Base-by-base conservation (phyloP, 352 stramenopile genomes). In the Thraustochytrium sp. region DNA sequence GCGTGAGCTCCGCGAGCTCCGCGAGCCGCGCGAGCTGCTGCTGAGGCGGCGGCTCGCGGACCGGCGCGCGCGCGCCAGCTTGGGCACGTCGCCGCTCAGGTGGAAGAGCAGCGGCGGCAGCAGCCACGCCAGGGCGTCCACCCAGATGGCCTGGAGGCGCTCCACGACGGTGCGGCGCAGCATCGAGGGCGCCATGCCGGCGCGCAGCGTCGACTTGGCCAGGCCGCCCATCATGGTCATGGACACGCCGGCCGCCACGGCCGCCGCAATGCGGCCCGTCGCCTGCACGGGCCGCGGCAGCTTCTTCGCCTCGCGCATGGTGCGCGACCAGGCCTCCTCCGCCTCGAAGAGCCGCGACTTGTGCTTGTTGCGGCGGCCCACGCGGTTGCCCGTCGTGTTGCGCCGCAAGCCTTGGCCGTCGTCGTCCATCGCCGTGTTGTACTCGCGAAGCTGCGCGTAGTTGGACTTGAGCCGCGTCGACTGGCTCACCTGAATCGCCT, bases 191-290 rank as follows among this genome's bases (percentile, higher is more conserved):
- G 68, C 68, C 3, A 51, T n/a, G 29, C 63, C 44, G 16, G 68
- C 68, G 26, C 76, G 76, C 0, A 80, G 49, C 26, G 42, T 8
- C 8, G 48, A 65, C 51, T 80, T 80, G 68, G 31, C 31, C 16
- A 80, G 44, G 68, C 68, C 68, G 37, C 68, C 68, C 37, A 80
- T 34, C 68, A 80, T 80, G n/a, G 9, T 64, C 21, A 53, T 80
- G 5, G 68, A 80, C 16, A 80, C 44, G 18, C 21, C 26, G 23
- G 44, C 46, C 5, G 68, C 68, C 34, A 80, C 42, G 42, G 68
- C 68, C 3, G 4, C 68, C 46, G 26, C 48, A 11, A 23, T 65
- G 42, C 68, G 68, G 23, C 68, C 68, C 23, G 53, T 21, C 18
- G 68, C 34, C 53, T 80, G 46, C 48, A 80, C 34, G 37, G 53